Evolutionary conservation across 2,329 filamentous ascomycete genomes (phyloP).

Genomic region (Pseudogymnoascus sp.): DNA sequence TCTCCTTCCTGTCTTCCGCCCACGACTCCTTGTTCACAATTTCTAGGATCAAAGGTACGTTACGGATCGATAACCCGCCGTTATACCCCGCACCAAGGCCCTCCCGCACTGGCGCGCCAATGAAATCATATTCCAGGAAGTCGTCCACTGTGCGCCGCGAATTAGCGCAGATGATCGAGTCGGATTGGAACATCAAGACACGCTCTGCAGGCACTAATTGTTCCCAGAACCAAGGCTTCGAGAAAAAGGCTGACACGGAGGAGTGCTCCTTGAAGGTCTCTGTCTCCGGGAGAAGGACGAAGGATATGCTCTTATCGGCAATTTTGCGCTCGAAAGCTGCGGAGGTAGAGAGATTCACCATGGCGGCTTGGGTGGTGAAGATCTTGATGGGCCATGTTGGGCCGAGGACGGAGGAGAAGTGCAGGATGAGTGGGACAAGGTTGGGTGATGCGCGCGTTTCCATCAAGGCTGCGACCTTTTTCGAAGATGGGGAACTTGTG

Average conservation of each 20-base stretch:
- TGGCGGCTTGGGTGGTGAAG: slow-evolving; percentile 27
- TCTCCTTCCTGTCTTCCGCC: slow-evolving; percentile 1
- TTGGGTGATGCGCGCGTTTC: slow-evolving; percentile 29
- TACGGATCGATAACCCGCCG: slow-evolving; percentile 32
- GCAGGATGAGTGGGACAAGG: slow-evolving; percentile 32
- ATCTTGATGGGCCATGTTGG: slow-evolving; percentile 38
- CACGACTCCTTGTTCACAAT: slow-evolving; percentile 20
- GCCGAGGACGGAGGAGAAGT: slow-evolving; percentile 34
- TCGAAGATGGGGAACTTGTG: background rate
- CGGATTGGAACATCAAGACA: slow-evolving; percentile 30
- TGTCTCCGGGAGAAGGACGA: slow-evolving; percentile 31
- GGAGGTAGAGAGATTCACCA: slow-evolving; percentile 18
- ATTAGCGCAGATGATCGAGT: slow-evolving; percentile 30
- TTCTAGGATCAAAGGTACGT: slow-evolving; percentile 27
- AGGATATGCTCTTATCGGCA: slow-evolving; percentile 27
- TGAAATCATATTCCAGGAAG: slow-evolving; percentile 29
- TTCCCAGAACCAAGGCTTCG: slow-evolving; percentile 28
- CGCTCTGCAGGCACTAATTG: slow-evolving; percentile 25
- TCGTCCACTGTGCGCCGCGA: slow-evolving; percentile 28
- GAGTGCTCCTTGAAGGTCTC: slow-evolving; percentile 27
- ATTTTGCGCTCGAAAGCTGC: slow-evolving; percentile 32
- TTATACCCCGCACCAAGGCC: slow-evolving; percentile 25
- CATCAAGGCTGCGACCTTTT: slow-evolving; percentile 31
- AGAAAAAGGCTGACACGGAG: slow-evolving; percentile 25
- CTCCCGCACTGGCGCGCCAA: slow-evolving; percentile 27